A percentile compares a stretch with the other conserved stretches of the same genome.
These are phyloP conservation scores for Termitomyces sp. DNA, from an alignment of 768 basidiomycete species.

Conservation along the genomic window DNA sequence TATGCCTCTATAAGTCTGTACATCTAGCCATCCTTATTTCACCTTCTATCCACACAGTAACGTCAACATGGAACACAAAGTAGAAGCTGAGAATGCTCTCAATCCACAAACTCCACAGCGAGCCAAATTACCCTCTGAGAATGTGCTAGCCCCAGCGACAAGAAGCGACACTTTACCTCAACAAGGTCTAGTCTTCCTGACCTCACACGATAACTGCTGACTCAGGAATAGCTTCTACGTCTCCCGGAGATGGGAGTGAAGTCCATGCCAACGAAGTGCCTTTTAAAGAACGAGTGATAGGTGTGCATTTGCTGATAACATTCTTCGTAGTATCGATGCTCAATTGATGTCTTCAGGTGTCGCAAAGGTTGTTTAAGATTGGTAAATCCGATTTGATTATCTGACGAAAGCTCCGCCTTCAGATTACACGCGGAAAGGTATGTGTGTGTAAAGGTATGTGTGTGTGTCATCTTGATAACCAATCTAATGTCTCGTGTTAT, in stretches of 20 bases:
- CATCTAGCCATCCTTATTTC: not conserved
- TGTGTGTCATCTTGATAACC: not conserved
- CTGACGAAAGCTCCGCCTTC: not conserved
- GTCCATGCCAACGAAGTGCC: conserved; percentile 31
- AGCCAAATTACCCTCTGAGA: conserved; percentile 20
- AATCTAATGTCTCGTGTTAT: not conserved
- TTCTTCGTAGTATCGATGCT: not conserved
- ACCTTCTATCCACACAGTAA: not conserved
- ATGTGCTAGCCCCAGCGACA: conserved; percentile 21
- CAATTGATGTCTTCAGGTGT: conserved; percentile 17
- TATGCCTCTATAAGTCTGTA: not conserved
- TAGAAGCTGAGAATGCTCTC: not conserved
- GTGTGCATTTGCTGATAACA: conserved; percentile 23
- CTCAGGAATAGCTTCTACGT: conserved; percentile 24
- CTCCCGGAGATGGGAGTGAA: conserved; percentile 29
- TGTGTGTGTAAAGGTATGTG: conserved; percentile 29
- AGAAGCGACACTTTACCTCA: conserved; percentile 24
- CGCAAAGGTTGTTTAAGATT: conserved; percentile 23
- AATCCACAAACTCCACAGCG: conserved; percentile 7
- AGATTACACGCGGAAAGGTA: conserved; percentile 43
- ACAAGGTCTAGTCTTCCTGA: conserved; percentile 27
- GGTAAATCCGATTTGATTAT: not conserved
- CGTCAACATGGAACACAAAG: not conserved
- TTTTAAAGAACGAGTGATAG: conserved; percentile 58
- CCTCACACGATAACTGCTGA: not conserved